phyloP scores from a whole-genome alignment of 345 rosid genomes.

The Microthlaspi erraticum region DNA sequence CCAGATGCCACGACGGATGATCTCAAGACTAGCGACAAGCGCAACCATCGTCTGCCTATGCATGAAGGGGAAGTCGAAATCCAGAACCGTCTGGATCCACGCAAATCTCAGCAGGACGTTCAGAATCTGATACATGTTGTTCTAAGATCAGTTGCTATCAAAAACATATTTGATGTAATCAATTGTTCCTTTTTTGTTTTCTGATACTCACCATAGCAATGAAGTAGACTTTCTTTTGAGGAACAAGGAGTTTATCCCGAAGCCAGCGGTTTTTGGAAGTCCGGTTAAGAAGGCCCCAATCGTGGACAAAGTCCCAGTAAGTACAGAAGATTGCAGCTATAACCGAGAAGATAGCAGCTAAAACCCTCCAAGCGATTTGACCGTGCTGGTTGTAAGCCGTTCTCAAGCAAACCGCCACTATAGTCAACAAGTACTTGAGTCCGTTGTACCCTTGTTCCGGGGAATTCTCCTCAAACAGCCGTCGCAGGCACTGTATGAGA shows the following conservation, averaged over 20 bases:
- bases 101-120: slow-evolving; percentile 69
- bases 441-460: slow-evolving; percentile 63
- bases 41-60: slow-evolving; percentile 52
- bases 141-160: slow-evolving; percentile 25
- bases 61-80: slow-evolving; percentile 44
- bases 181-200: not conserved
- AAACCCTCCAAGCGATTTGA: slow-evolving; percentile 45
- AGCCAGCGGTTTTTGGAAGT: slow-evolving; percentile 68
- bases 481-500: slow-evolving; percentile 60
- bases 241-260: slow-evolving; percentile 72
- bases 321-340: slow-evolving; percentile 56
- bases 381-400: slow-evolving; percentile 51
- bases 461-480: slow-evolving; percentile 64
- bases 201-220: slow-evolving; percentile 58
- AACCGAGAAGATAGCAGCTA: slow-evolving; percentile 51
- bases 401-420: slow-evolving; percentile 66
- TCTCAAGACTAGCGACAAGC: slow-evolving; percentile 72
- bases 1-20: slow-evolving; percentile 76
- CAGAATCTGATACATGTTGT: slow-evolving; percentile 47
- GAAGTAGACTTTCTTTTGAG: slow-evolving; percentile 58
- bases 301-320: slow-evolving; percentile 68
- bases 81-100: slow-evolving; percentile 69
- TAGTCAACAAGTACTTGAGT: slow-evolving; percentile 60
- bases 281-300: slow-evolving; percentile 74
- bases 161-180: slow-evolving; percentile 11